Evolutionary conservation across 257 asterid genomes (phyloP).

Genomic region (Gentiana straminea): DNA sequence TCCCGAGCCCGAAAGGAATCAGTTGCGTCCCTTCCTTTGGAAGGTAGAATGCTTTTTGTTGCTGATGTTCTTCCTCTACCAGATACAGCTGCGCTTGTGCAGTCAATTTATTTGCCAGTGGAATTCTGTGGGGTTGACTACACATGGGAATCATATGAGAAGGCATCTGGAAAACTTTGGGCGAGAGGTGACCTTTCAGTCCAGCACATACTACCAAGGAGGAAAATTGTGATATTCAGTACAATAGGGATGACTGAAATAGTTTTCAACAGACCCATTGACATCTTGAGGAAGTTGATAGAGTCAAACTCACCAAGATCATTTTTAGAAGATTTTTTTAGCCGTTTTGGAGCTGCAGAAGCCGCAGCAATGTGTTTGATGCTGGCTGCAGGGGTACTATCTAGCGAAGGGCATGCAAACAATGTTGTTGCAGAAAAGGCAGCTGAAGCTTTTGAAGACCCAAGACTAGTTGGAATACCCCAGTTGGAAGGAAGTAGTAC

Average conservation of each 20-base stretch:
- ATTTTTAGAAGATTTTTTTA: constrained; percentile 76
- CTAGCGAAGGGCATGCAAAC: constrained; percentile 53
- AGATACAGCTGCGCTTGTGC: constrained; percentile 64
- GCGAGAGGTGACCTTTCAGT: constrained; percentile 90
- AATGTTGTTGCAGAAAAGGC: constrained; percentile 83
- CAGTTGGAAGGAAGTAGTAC: constrained; percentile 93
- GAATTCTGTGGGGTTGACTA: constrained; percentile 52
- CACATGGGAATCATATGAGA: constrained; percentile 64
- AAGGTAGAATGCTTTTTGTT: constrained; percentile 91
- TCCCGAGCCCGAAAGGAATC: constrained; percentile 85
- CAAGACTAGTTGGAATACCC: constrained; percentile 91
- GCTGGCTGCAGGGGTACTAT: constrained; percentile 73
- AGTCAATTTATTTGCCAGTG: constrained; percentile 71
- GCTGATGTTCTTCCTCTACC: constrained; percentile 81
- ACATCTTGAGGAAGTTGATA: constrained; percentile 65
- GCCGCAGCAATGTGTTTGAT: constrained; percentile 90
- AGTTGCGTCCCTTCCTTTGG: constrained; percentile 73
- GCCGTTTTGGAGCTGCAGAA: constrained; percentile 89
- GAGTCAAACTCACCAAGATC: constrained; percentile 84
- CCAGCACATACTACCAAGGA: constrained; percentile 85
- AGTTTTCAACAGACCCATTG: constrained; percentile 87
- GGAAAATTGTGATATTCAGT: constrained; percentile 77
- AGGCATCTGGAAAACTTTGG: constrained; percentile 63
- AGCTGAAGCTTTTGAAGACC: constrained; percentile 98
- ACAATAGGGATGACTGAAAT: constrained; percentile 99